phyloP scores from a whole-genome alignment of 495 filamentous ascomycete species.

The Xylaria palmicola region DNA sequence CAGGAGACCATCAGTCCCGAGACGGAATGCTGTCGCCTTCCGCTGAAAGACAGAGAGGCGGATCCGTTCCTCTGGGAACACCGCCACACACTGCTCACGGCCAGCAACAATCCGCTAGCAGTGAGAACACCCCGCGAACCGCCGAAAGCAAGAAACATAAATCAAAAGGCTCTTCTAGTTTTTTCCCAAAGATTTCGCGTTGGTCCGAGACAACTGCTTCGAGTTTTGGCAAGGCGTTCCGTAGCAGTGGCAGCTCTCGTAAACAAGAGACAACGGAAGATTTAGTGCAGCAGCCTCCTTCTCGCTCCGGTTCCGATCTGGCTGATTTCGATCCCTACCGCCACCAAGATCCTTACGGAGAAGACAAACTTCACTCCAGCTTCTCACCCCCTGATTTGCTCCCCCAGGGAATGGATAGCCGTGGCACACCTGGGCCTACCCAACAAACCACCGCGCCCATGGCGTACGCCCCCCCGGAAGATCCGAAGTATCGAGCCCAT shows the following conservation, averaged over 20 bases:
- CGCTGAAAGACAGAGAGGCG: slow-evolving; percentile 51
- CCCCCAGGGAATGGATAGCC: slow-evolving; percentile 19
- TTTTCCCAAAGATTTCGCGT: slow-evolving; percentile 85
- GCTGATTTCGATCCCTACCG: slow-evolving; percentile 63
- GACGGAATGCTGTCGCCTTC: slow-evolving; percentile 52
- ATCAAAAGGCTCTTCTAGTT: slow-evolving; percentile 82
- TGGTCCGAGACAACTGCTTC: slow-evolving; percentile 97
- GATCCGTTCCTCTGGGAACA: slow-evolving; percentile 67
- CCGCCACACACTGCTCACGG: slow-evolving; percentile 55
- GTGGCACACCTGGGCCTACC: slow-evolving; percentile 15
- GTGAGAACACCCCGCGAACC: slow-evolving; percentile 71
- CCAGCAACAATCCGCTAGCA: slow-evolving; percentile 48
- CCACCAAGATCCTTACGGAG: slow-evolving; percentile 62
- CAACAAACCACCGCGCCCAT: slow-evolving; percentile 33
- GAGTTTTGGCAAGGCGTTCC: slow-evolving; percentile 50
- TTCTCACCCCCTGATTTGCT: slow-evolving; percentile 54
- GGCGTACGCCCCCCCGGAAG: slow-evolving; percentile 60
- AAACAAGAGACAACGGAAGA: slow-evolving; percentile 45
- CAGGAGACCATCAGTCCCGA: slow-evolving; percentile 48
- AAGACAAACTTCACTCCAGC: slow-evolving; percentile 70
- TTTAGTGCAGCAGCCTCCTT: slow-evolving; percentile 45
- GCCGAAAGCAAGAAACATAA: slow-evolving; percentile 88
- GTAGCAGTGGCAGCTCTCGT: slow-evolving; percentile 48
- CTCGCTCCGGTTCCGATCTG: slow-evolving; percentile 71
- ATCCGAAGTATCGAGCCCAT: slow-evolving; percentile 87